Evolutionary conservation across 163 green algal species (phyloP).

Genomic region (Chlorella variabilis): DNA sequence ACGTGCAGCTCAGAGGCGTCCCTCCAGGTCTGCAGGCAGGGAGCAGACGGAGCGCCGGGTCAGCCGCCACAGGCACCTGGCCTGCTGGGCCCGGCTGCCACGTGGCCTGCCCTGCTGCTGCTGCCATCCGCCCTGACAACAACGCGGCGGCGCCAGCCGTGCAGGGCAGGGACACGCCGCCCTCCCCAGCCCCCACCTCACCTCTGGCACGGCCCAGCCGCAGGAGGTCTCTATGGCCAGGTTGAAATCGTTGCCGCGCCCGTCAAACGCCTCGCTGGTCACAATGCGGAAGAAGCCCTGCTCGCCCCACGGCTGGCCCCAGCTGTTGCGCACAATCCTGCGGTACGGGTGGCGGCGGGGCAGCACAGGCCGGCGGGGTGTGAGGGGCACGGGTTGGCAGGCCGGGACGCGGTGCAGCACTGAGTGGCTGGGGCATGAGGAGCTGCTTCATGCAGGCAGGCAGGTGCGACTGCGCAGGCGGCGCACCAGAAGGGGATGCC

Average conservation of each 20-base stretch:
- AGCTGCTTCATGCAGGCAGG: neutral
- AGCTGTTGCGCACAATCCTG: conserved; percentile 65
- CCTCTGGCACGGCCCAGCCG: conserved; percentile 66
- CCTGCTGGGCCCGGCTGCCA: neutral
- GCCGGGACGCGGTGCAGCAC: neutral
- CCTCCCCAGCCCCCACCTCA: neutral
- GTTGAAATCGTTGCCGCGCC: conserved; percentile 75
- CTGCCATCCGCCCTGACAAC: too few species aligned
- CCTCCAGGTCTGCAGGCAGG: neutral
- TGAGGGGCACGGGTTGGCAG: neutral
- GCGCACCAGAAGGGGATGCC: conserved; percentile 82
- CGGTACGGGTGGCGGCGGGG: neutral
- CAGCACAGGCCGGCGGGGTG: neutral
- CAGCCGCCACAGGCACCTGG: neutral
- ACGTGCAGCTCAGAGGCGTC: neutral
- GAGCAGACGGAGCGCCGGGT: neutral
- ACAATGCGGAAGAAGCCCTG: conserved; percentile 67
- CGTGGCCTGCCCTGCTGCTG: too few species aligned
- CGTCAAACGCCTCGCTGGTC: conserved; percentile 66
- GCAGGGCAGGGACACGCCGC: neutral
- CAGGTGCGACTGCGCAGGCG: neutral
- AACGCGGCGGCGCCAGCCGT: neutral
- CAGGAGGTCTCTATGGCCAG: conserved; percentile 78
- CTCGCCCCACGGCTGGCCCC: conserved; percentile 75
- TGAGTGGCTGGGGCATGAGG: too few species aligned